Evolutionary conservation across 495 filamentous ascomycete species (phyloP), one percentile per base, ranked within the genome.

Genomic region (Penicillium simplicissimum): DNA sequence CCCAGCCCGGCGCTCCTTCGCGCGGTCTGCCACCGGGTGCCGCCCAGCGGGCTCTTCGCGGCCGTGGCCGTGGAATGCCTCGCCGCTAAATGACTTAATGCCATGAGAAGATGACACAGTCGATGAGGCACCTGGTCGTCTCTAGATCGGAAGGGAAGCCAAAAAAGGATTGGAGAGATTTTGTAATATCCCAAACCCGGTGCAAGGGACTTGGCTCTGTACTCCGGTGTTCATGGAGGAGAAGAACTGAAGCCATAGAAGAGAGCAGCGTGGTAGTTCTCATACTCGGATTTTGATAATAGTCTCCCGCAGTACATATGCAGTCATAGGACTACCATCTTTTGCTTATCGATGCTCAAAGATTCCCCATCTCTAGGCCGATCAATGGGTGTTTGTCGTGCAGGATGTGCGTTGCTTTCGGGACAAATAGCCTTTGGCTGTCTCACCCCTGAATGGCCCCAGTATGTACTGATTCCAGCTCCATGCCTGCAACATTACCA

Each of bases 1-100:
- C 87, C 63, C 81, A 86, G 64, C 89, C 93, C 45, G 89, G 95
- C 74, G 90, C 84, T 31, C 92, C 92, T 1, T 81, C 85, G 49
- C 82, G 89, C 70, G 85, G 89, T 37, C 80, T 98, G 58, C 95
- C 94, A 13, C 92, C 93, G 1, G 95, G 95, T 68, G 93, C 95
- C 36, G 94, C 94, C 19, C 94, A 98, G 79, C 83, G 93, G 60
- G 95, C 92, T 37, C 75, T 98, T 55, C 84, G 91, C 38, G 90
- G 89, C 58, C 82, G 93, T 68, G 93, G 93, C 61, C 84, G 93
- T 62, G 93, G 94, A 54, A 96, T 98, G 92, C 95, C 95, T 37
- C 73, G 76, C 53, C 68, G 75, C 28, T 68, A 70, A 69, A 75
- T 36, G 65, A 64, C 61, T 71, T 63, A 61, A 65, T 57, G 63